These are phyloP conservation scores for Calonectria pseudoreteaudii DNA, from an alignment of 2,329 filamentous ascomycete genomes.

Conservation along the genomic window DNA sequence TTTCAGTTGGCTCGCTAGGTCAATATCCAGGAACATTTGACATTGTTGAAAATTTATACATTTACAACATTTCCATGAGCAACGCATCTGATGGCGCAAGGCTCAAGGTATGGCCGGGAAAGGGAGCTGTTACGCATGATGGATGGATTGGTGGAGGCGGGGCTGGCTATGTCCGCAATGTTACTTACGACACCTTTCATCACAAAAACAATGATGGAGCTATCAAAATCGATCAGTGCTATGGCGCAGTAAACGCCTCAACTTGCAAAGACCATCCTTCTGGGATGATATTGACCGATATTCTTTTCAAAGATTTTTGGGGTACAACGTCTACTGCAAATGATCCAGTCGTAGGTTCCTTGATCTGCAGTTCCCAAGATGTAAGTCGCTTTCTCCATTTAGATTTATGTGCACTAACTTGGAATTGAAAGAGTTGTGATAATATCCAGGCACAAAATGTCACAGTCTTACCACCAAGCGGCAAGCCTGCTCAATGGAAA, in stretches of 20 bases:
- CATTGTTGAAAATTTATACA: constrained; percentile 74
- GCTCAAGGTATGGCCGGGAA: constrained; percentile 79
- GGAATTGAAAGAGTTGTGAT: not conserved
- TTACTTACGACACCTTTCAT: constrained; percentile 73
- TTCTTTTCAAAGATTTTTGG: constrained; percentile 40
- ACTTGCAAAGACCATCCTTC: constrained; percentile 4
- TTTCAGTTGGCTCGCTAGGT: constrained; percentile 77
- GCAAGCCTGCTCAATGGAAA: not conserved
- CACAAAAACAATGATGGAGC: constrained; percentile 67
- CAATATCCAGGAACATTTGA: constrained; percentile 73
- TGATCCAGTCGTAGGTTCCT: constrained; percentile 37
- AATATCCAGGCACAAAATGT: not conserved
- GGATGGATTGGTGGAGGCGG: constrained; percentile 68
- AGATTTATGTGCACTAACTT: not conserved
- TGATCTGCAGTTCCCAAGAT: constrained; percentile 40
- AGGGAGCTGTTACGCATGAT: constrained; percentile 47
- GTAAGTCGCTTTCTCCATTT: constrained; percentile 20
- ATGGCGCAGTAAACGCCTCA: constrained; percentile 15
- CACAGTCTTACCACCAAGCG: not conserved
- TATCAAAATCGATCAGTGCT: constrained; percentile 37
- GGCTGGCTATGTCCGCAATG: constrained; percentile 67
- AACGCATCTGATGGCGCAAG: constrained; percentile 73
- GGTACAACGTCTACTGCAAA: constrained; percentile 34
- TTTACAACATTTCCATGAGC: constrained; percentile 68
- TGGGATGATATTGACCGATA: constrained; percentile 32